Evolutionary conservation across 129 eudicot species (phyloP).

Genomic region (Artemisia argyi): DNA sequence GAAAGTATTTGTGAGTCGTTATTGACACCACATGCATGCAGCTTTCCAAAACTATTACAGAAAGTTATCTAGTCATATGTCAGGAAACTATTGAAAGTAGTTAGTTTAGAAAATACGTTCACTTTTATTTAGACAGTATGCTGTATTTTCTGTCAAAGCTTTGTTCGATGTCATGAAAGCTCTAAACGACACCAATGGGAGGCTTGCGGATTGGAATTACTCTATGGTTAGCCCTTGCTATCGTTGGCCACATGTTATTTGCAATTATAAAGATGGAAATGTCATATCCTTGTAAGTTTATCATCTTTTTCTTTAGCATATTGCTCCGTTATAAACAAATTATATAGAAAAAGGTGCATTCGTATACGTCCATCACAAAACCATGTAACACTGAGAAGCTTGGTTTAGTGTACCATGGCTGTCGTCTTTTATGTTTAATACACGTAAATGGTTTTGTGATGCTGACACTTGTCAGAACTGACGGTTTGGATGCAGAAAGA

Average conservation of each 20-base stretch:
- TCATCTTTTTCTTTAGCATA: not conserved
- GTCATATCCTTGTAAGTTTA: constrained; percentile 71
- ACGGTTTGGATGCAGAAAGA: too few species aligned
- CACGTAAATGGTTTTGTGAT: not conserved
- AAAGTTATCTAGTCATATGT: too few species aligned
- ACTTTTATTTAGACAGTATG: too few species aligned
- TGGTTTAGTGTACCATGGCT: not conserved
- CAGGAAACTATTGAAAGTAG: too few species aligned
- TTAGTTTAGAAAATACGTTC: too few species aligned
- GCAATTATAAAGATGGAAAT: constrained; percentile 57
- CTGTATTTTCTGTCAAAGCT: constrained; percentile 56
- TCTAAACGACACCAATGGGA: constrained; percentile 62
- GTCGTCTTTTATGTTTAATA: too few species aligned
- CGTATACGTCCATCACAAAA: not conserved
- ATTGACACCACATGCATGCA: too few species aligned
- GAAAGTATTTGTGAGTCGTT: too few species aligned
- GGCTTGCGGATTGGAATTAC: constrained; percentile 72
- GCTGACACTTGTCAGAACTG: too few species aligned
- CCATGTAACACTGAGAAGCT: not conserved
- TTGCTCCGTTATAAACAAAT: not conserved
- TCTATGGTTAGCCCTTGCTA: too few species aligned
- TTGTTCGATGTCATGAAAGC: constrained; percentile 45
- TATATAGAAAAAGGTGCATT: not conserved
- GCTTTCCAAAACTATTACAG: too few species aligned
- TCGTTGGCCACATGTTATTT: constrained; percentile 78